A percentile compares a stretch with the other conserved stretches of the same genome.
Conservation (phyloP, 371 early-diverging fungal species). For the Mucor saturninus region DNA sequence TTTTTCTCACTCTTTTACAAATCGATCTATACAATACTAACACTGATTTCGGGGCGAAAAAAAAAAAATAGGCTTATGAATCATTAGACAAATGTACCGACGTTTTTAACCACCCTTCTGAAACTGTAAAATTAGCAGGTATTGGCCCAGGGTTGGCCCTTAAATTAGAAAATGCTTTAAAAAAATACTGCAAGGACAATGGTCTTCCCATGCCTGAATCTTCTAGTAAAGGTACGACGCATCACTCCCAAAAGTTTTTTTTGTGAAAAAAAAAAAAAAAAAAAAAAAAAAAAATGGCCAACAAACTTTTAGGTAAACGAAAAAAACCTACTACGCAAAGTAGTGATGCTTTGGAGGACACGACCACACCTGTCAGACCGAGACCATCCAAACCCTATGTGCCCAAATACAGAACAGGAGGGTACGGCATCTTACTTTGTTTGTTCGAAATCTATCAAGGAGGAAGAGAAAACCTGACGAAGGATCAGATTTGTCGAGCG, state of each 20-base stretch:
- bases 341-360: constrained; percentile 16
- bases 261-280: constrained; percentile 1
- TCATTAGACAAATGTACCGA: constrained; percentile 64
- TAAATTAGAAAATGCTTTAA: constrained; percentile 62
- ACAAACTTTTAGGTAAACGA: neutral
- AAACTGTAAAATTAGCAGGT: constrained; percentile 60
- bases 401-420: constrained; percentile 81
- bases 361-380: constrained; percentile 5
- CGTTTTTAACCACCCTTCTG: constrained; percentile 55
- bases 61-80: constrained; percentile 60
- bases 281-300: constrained; percentile 6
- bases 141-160: constrained; percentile 68
- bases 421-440: constrained; percentile 86
- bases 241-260: too few relatives aligned
- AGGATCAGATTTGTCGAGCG: constrained; percentile 61
- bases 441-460: constrained; percentile 53
- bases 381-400: constrained; percentile 63
- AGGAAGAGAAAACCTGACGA: constrained; percentile 39
- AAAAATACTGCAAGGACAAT: constrained; percentile 58
- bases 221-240: constrained; percentile 30
- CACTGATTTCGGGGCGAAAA: neutral
- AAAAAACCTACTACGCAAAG: constrained; percentile 3
- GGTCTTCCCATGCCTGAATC: constrained; percentile 54
- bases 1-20: too few relatives aligned
- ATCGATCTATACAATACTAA: too few relatives aligned